phyloP scores from a whole-genome alignment of 345 rosid genomes.

The Kernera saxatilis region DNA sequence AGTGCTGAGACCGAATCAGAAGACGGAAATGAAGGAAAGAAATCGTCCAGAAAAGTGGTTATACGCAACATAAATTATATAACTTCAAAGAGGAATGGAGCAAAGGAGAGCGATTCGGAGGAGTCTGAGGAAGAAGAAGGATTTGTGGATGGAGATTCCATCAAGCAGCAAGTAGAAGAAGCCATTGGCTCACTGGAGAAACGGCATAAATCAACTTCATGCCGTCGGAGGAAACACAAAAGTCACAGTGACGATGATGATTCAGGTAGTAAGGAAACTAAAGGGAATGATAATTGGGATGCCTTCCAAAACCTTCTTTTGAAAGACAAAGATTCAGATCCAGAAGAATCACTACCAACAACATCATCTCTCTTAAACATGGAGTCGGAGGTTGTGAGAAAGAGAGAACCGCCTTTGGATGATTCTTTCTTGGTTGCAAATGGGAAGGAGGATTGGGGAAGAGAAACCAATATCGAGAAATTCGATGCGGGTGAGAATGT shows the following conservation, averaged over 20 bases:
- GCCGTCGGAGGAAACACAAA: slow-evolving; percentile 46
- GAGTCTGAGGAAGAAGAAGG: slow-evolving; percentile 61
- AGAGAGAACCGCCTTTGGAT: slow-evolving; percentile 38
- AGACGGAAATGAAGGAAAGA: slow-evolving; percentile 46
- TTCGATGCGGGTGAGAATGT: slow-evolving; percentile 44
- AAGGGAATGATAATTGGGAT: slow-evolving; percentile 63
- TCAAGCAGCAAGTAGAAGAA: slow-evolving; percentile 78
- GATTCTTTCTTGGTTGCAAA: slow-evolving; percentile 55
- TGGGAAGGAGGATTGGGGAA: slow-evolving; percentile 35
- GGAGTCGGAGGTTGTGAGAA: slow-evolving; percentile 42
- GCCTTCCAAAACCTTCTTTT: slow-evolving; percentile 82
- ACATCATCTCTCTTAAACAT: slow-evolving; percentile 30
- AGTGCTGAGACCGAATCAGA: slow-evolving; percentile 34
- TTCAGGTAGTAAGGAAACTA: slow-evolving; percentile 37
- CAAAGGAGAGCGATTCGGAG: slow-evolving; percentile 44
- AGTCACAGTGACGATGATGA: slow-evolving; percentile 33
- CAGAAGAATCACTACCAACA: slow-evolving; percentile 32
- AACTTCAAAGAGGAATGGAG: slow-evolving; percentile 73
- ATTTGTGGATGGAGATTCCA: slow-evolving; percentile 55
- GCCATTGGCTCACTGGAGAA: slow-evolving; percentile 76
- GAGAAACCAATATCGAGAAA: slow-evolving; percentile 32
- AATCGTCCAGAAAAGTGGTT: slow-evolving; percentile 79
- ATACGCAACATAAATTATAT: slow-evolving; percentile 95
- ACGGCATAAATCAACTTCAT: slow-evolving; percentile 54
- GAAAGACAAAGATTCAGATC: slow-evolving; percentile 47